phyloP scores from a whole-genome alignment of 768 basidiomycete genomes.

The Leccinum barrowsii region DNA sequence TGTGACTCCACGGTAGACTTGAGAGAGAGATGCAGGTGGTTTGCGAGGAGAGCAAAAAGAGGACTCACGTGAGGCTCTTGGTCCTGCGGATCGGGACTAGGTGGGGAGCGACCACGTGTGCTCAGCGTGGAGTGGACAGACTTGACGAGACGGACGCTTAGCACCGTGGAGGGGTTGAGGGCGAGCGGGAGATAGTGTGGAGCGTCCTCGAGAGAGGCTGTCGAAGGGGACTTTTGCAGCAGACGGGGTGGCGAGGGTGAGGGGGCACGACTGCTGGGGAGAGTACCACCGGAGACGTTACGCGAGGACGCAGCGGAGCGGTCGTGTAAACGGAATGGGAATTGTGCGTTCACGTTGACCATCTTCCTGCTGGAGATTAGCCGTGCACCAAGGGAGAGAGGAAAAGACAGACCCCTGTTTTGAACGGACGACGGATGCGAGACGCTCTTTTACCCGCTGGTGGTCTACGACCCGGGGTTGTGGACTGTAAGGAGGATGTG shows the following conservation, averaged over 20 bases:
- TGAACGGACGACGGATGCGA: conserved; percentile 53
- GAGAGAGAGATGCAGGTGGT: not conserved
- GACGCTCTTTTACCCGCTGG: conserved; percentile 46
- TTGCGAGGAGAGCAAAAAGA: not conserved
- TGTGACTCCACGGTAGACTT: conserved; percentile 13
- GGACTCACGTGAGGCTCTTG: conserved; percentile 15
- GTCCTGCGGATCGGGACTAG: conserved; percentile 2
- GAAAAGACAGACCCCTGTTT: conserved; percentile 51
- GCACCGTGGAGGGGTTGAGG: conserved; percentile 7
- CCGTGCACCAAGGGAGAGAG: not conserved
- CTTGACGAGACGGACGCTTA: conserved; percentile 27
- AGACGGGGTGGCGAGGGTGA: conserved; percentile 22
- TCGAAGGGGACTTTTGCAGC: conserved; percentile 21
- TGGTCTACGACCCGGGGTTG: conserved; percentile 42
- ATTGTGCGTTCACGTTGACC: conserved; percentile 61
- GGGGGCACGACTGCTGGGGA: conserved; percentile 14
- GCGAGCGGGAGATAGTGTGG: conserved; percentile 8
- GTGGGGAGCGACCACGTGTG: conserved; percentile 19
- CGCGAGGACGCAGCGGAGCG: conserved; percentile 30
- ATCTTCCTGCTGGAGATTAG: conserved; percentile 48
- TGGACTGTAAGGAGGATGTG: conserved; percentile 16
- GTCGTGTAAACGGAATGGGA: conserved; percentile 58
- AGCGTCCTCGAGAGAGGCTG: conserved; percentile 22
- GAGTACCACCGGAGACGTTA: conserved; percentile 33
- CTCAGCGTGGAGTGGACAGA: conserved; percentile 1